Evolutionary conservation across 345 rosid species (phyloP).

Genomic region (Hevea brasiliensis): DNA sequence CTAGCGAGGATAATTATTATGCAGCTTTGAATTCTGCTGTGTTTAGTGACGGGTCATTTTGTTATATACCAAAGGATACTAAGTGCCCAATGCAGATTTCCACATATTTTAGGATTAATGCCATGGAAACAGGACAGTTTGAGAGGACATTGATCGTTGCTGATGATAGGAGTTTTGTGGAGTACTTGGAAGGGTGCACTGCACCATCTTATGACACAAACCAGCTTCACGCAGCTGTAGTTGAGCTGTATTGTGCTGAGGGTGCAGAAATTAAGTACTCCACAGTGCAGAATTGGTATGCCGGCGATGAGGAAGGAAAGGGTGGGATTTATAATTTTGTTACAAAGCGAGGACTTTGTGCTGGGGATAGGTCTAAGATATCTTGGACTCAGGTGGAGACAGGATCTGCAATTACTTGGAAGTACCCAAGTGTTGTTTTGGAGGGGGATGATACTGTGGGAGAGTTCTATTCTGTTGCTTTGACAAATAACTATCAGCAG

Average conservation of each 20-base stretch:
- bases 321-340: conserved; percentile 96
- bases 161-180: conserved; percentile 83
- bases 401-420: conserved; percentile 95
- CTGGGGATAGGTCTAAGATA: conserved; percentile 74
- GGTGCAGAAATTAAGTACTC: conserved; percentile 91
- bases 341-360: conserved; percentile 90
- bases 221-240: conserved; percentile 96
- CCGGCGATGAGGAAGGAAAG: conserved; percentile 82
- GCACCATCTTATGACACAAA: conserved; percentile 88
- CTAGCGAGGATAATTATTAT: conserved; percentile 82
- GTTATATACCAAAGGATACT: conserved; percentile 76
- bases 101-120: conserved; percentile 86
- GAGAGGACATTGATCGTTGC: conserved; percentile 98
- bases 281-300: conserved; percentile 94
- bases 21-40: conserved; percentile 85
- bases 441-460: conserved; percentile 88
- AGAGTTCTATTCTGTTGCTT: conserved; percentile 89
- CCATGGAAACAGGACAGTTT: conserved; percentile 89
- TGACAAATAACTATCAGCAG: conserved; percentile 85
- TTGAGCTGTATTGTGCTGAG: conserved; percentile 78
- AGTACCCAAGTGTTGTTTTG: conserved; percentile 87
- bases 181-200: conserved; percentile 93
- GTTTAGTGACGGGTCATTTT: conserved; percentile 90
- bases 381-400: conserved; percentile 99
- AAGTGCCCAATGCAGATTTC: conserved; percentile 91